A percentile compares a stretch with the other conserved stretches of the same genome.
These are phyloP conservation scores for Eimeria necatrix DNA, from an alignment of 169 alveolate genomes.

Conservation along the genomic window DNA sequence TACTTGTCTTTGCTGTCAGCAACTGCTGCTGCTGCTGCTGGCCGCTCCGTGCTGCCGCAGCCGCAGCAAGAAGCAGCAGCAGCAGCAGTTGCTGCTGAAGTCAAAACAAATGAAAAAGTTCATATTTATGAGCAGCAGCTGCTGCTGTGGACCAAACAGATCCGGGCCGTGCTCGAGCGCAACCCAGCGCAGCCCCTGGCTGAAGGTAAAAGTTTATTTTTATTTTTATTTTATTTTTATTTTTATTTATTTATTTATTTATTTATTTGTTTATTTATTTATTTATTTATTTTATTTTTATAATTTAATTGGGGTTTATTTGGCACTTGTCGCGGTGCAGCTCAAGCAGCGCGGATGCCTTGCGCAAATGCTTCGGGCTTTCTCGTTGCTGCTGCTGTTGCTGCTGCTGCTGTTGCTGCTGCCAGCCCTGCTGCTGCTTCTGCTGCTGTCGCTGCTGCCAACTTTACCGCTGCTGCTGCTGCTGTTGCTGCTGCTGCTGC, in stretches of 20 bases:
- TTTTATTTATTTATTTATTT: too few species aligned
- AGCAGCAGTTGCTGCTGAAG: neutral
- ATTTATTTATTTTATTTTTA: neutral
- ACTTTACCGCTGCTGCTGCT: neutral
- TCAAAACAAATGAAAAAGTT: slow-evolving; percentile 93
- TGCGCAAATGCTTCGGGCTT: too few species aligned
- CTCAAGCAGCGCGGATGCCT: too few species aligned
- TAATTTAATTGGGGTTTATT: neutral
- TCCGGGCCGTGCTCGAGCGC: slow-evolving; percentile 94
- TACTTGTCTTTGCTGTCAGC: slow-evolving; percentile 95
- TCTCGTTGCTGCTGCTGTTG: neutral
- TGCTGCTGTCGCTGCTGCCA: neutral
- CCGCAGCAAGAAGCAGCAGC: slow-evolving; percentile 85
- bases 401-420: slow-evolving; percentile 19
- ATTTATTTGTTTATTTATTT: neutral
- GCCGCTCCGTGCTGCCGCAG: slow-evolving; percentile 94
- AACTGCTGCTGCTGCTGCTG: slow-evolving; percentile 94
- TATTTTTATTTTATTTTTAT: neutral
- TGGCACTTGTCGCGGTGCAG: too few species aligned
- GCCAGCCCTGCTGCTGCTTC: neutral
- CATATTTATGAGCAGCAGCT: slow-evolving; percentile 96
- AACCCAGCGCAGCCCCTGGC: slow-evolving; percentile 96
- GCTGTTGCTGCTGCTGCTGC: neutral
- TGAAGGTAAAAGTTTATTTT: slow-evolving; percentile 85
- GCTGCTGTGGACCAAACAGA: slow-evolving; percentile 96